These are phyloP conservation scores for Colletotrichum eleusines DNA, from an alignment of 2,329 filamentous ascomycete species.

Conservation along the genomic window DNA sequence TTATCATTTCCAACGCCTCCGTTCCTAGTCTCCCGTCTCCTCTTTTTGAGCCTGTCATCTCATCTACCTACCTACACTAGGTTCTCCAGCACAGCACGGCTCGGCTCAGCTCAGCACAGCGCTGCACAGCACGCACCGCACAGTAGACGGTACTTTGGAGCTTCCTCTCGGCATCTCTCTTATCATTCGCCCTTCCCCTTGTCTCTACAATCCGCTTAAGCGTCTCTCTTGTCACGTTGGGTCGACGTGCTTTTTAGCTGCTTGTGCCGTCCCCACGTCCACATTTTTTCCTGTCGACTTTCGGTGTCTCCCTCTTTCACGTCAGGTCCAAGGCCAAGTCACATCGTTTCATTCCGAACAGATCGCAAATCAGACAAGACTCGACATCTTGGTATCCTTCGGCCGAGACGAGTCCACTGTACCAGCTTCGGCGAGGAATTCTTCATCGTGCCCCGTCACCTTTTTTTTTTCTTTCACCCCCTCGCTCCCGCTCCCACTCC, in stretches of 20 bases:
- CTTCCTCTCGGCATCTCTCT: conserved; percentile 40
- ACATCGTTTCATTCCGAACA: conserved; percentile 31
- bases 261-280: conserved; percentile 41
- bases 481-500: conserved; percentile 3
- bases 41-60: conserved; percentile 22
- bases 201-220: conserved; percentile 40
- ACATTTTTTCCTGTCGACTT: conserved; percentile 41
- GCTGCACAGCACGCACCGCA: conserved; percentile 23
- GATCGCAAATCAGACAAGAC: conserved; percentile 27
- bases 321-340: conserved; percentile 28
- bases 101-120: background rate
- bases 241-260: conserved; percentile 41
- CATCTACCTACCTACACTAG: conserved; percentile 12
- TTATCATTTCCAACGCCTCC: conserved; percentile 35
- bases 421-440: conserved; percentile 13
- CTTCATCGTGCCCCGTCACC: conserved; percentile 9
- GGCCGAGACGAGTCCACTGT: conserved; percentile 19
- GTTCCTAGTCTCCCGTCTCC: conserved; percentile 3
- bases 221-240: conserved; percentile 40
- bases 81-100: background rate
- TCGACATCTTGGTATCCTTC: conserved; percentile 22
- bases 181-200: conserved; percentile 42
- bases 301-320: conserved; percentile 31
- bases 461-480: background rate
- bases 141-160: conserved; percentile 37